Evolutionary conservation across 2,329 filamentous ascomycete species (phyloP).

Genomic region (Nemania serpens): DNA sequence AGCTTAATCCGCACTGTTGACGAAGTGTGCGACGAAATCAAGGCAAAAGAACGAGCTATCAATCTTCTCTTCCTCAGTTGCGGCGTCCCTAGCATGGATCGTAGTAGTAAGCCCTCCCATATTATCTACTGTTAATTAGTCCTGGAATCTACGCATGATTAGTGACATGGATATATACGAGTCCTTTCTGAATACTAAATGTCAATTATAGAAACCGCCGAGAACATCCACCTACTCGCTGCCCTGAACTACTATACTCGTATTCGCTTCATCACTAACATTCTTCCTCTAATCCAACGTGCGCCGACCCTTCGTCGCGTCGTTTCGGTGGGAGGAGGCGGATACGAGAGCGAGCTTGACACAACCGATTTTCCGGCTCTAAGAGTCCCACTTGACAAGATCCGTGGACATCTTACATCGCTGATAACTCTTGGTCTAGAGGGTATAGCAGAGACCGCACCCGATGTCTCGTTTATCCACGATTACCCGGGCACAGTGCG

Average conservation of each 20-base stretch:
- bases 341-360: conserved; percentile 20
- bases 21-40: conserved; percentile 23
- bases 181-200: background rate
- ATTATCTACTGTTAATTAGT: background rate
- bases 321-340: conserved; percentile 15
- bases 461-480: conserved; percentile 24
- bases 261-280: conserved; percentile 20
- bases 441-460: conserved; percentile 7
- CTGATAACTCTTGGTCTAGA: conserved; percentile 26
- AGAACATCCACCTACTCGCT: conserved; percentile 20
- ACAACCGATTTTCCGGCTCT: conserved; percentile 19
- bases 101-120: conserved; percentile 15
- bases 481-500: conserved; percentile 25
- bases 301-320: conserved; percentile 16
- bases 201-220: conserved; percentile 15
- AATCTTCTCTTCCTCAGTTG: conserved; percentile 25
- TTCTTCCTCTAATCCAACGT: conserved; percentile 16
- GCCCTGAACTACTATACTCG: conserved; percentile 24
- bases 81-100: conserved; percentile 19
- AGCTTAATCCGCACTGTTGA: conserved; percentile 21
- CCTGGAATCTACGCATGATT: background rate
- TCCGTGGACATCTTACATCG: conserved; percentile 21
- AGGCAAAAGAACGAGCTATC: conserved; percentile 16
- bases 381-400: conserved; percentile 5
- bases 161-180: background rate